These are phyloP conservation scores for Calycina marina DNA, from an alignment of 2,329 filamentous ascomycete genomes.

Conservation along the genomic window DNA sequence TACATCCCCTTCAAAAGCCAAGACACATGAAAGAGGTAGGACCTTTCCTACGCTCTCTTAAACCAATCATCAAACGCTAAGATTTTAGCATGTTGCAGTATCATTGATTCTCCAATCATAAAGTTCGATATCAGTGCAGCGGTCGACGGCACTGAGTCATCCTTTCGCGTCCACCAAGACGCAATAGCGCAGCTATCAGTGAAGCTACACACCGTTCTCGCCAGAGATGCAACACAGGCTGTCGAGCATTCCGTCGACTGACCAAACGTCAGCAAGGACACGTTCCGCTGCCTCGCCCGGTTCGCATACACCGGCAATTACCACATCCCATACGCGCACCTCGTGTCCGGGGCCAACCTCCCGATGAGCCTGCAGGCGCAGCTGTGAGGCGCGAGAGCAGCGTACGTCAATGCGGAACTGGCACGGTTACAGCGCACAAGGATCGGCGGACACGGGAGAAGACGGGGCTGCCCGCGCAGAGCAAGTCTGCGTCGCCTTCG, in stretches of 20 bases:
- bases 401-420: neutral
- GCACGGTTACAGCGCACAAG: neutral
- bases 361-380: neutral
- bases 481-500: neutral
- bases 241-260: neutral
- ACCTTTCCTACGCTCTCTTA: too few species aligned
- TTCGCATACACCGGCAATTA: neutral
- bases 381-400: too few species aligned
- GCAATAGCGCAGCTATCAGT: constrained; percentile 12
- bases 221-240: neutral
- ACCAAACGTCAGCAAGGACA: neutral
- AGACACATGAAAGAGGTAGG: too few species aligned
- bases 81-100: constrained; percentile 4
- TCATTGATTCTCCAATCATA: constrained; percentile 10
- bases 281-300: neutral
- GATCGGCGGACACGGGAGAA: too few species aligned
- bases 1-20: too few species aligned
- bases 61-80: too few species aligned
- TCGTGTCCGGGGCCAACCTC: neutral
- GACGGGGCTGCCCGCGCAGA: neutral
- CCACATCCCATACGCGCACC: neutral
- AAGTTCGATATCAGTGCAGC: constrained; percentile 12
- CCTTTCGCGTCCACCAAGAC: constrained; percentile 11
- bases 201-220: constrained; percentile 4
- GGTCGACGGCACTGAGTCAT: constrained; percentile 6